Evolutionary conservation across 2,329 filamentous ascomycete genomes (phyloP).

Genomic region (Raffaelea arxii): DNA sequence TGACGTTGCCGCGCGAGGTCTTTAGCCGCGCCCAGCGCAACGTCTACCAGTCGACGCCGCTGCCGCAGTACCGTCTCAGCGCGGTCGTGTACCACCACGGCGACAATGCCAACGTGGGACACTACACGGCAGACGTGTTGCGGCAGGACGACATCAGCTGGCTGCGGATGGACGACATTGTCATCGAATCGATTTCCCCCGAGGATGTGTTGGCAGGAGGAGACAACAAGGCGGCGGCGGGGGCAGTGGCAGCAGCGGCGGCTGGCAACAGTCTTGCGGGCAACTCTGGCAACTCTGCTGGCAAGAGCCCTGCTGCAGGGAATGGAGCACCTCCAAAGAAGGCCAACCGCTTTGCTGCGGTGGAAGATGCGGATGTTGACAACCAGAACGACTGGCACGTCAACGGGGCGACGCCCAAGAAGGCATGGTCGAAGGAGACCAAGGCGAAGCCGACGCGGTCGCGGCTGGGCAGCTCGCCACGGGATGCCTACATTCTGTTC

Average conservation of each 20-base stretch:
- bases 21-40: conserved; percentile 69
- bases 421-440: conserved; percentile 44
- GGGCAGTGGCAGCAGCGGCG: neutral
- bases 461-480: no score
- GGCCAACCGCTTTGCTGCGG: conserved; percentile 69
- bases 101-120: conserved; percentile 89
- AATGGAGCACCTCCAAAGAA: no score
- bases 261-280: conserved; percentile 18
- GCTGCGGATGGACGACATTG: conserved; percentile 91
- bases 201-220: conserved; percentile 73
- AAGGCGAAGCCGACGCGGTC: conserved; percentile 86
- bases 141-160: conserved; percentile 92
- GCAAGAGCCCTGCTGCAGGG: no score
- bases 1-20: conserved; percentile 87
- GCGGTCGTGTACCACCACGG: conserved; percentile 96
- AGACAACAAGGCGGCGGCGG: conserved; percentile 17
- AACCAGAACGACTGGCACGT: conserved; percentile 68
- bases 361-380: conserved; percentile 58
- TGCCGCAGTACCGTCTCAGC: conserved; percentile 77
- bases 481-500: conserved; percentile 94
- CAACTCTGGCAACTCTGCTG: conserved; percentile 39
- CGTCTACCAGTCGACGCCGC: conserved; percentile 51
- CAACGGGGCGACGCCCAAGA: conserved; percentile 30
- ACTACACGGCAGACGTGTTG: conserved; percentile 95
- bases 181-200: conserved; percentile 72